phyloP scores from a whole-genome alignment of 2,329 filamentous ascomycete species.

The Trichoderma cornu-damae region DNA sequence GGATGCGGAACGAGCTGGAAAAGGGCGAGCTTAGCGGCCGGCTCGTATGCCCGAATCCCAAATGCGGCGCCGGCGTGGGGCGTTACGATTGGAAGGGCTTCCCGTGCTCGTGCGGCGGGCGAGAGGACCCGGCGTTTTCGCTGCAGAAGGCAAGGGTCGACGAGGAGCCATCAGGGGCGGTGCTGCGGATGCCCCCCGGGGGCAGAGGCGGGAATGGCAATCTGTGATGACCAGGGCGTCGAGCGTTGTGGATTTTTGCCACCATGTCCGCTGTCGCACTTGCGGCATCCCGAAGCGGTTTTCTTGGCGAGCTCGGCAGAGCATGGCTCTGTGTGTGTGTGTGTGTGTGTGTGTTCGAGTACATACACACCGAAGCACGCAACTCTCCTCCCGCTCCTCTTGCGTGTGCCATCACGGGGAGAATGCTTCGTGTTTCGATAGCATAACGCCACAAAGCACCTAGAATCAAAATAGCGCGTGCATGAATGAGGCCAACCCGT shows the following conservation, averaged over 20 bases:
- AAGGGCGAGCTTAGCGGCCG: slow-evolving; percentile 78
- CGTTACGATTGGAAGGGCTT: slow-evolving; percentile 96
- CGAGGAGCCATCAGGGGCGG: slow-evolving; percentile 43
- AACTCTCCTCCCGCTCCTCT: too few relatives aligned
- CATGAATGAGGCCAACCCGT: too few relatives aligned
- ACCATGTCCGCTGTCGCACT: too few relatives aligned
- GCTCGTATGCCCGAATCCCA: slow-evolving; percentile 71
- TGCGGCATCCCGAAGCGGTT: too few relatives aligned
- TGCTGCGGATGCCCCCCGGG: slow-evolving; percentile 53
- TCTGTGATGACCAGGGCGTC: neutral
- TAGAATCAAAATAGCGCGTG: neutral
- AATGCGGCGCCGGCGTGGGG: slow-evolving; percentile 78
- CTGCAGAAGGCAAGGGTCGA: slow-evolving; percentile 79
- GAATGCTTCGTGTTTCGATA: neutral
- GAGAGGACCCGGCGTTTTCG: slow-evolving; percentile 88
- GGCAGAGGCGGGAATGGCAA: slow-evolving; percentile 31
- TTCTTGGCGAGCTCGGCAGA: too few relatives aligned
- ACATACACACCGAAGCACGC: too few relatives aligned
- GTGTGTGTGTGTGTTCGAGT: too few relatives aligned
- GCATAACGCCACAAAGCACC: neutral
- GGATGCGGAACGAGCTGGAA: slow-evolving; percentile 85
- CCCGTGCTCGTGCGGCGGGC: slow-evolving; percentile 82
- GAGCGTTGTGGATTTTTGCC: too few relatives aligned
- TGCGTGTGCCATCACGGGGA: too few relatives aligned
- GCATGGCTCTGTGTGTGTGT: too few relatives aligned